These are phyloP conservation scores for Fusarium verrucosum DNA, from an alignment of 2,329 filamentous ascomycete genomes.

Conservation along the genomic window DNA sequence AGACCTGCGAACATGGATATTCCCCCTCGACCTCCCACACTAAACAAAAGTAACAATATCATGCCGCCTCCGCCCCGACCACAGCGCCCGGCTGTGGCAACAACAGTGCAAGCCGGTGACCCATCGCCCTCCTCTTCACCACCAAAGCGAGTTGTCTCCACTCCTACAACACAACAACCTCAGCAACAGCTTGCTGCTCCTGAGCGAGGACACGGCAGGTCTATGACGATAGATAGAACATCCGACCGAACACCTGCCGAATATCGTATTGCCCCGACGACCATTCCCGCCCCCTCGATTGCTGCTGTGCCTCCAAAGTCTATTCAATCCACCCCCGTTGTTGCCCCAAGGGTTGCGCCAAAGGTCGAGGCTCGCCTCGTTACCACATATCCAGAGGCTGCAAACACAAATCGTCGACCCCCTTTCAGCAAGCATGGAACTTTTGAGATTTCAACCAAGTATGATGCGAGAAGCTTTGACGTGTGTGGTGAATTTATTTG, in stretches of 20 bases:
- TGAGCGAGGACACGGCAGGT: conserved; percentile 44
- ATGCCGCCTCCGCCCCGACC: conserved; percentile 57
- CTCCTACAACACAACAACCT: conserved; percentile 43
- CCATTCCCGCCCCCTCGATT: conserved; percentile 28
- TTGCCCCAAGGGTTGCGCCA: conserved; percentile 34
- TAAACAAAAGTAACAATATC: conserved; percentile 30
- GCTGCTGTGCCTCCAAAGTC: conserved; percentile 27
- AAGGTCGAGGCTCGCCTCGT: conserved; percentile 59
- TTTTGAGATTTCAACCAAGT: conserved; percentile 82
- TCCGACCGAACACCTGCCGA: conserved; percentile 41
- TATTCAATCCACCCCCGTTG: conserved; percentile 32
- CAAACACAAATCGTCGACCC: conserved; percentile 83
- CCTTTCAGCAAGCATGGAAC: conserved; percentile 77
- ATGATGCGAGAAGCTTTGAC: conserved; percentile 86
- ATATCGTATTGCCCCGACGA: conserved; percentile 38
- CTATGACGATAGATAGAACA: conserved; percentile 51
- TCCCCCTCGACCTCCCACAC: conserved; percentile 25
- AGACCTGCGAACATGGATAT: conserved; percentile 54
- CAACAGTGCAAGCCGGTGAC: conserved; percentile 31
- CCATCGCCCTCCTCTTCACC: conserved; percentile 37
- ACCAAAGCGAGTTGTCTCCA: conserved; percentile 47
- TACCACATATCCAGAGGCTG: conserved; percentile 82
- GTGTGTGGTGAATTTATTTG: conserved; percentile 89
- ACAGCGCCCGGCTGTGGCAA: conserved; percentile 51
- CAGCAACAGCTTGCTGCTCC: conserved; percentile 47